A percentile compares a stretch with the other conserved stretches of the same genome.
phyloP scores from a whole-genome alignment of 1,139 yeast species.

The Blastobotrys persicus region DNA sequence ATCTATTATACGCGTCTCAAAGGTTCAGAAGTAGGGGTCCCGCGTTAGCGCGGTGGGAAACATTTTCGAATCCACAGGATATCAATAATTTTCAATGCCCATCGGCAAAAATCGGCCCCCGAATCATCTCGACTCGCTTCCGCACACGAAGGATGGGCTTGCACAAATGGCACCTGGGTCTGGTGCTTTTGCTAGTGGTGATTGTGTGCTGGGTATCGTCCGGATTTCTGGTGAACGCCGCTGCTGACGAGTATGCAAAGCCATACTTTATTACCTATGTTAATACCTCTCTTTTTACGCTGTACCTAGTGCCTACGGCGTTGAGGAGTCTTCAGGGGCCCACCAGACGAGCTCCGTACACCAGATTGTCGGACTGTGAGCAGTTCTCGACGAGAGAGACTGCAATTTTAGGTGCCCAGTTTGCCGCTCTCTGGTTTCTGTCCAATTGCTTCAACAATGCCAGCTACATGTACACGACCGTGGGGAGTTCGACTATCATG shows the following conservation, averaged over 20 bases:
- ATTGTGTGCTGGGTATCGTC: conserved; percentile 86
- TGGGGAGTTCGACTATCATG: conserved; percentile 87
- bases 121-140: too few relatives aligned
- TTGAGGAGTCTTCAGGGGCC: conserved; percentile 14
- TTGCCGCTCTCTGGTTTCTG: conserved; percentile 82
- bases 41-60: too few relatives aligned
- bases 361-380: conserved; percentile 2
- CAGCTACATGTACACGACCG: conserved; percentile 81
- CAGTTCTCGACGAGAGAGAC: conserved; percentile 35
- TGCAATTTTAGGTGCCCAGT: conserved; percentile 65
- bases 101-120: too few relatives aligned
- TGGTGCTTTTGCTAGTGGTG: conserved; percentile 67
- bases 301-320: conserved; percentile 64
- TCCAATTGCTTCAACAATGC: conserved; percentile 90
- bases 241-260: conserved; percentile 64
- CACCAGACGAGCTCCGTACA: neutral
- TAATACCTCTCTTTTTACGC: conserved; percentile 78
- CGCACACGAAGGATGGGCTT: conserved; percentile 1
- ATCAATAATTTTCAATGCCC: too few relatives aligned
- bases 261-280: conserved; percentile 93
- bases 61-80: too few relatives aligned
- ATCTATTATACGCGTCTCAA: too few relatives aligned
- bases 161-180: conserved; percentile 66
- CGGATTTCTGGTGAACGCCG: conserved; percentile 70
- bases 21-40: too few relatives aligned